These are phyloP conservation scores for Pestalotiopsis fici DNA, from an alignment of 2,329 filamentous ascomycete species.

Conservation along the genomic window DNA sequence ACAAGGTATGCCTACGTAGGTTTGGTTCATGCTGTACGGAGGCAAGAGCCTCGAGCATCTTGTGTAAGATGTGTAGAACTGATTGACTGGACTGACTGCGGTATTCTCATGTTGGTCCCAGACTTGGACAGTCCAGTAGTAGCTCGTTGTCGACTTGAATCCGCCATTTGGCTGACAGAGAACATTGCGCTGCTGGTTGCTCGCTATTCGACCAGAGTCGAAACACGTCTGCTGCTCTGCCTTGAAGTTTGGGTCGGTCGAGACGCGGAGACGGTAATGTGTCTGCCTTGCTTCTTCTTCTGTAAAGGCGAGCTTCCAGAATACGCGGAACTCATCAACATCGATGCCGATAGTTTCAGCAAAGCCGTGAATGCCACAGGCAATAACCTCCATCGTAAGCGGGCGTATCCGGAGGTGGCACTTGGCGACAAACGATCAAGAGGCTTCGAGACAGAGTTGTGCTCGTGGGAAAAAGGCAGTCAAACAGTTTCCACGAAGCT, in stretches of 20 bases:
- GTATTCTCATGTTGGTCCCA: constrained; percentile 33
- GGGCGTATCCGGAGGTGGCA: neutral
- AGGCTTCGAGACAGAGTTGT: neutral
- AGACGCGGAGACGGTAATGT: constrained; percentile 26
- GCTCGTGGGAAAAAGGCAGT: neutral
- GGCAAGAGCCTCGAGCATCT: constrained; percentile 32
- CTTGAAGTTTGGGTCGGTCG: neutral
- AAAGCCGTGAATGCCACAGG: constrained; percentile 39
- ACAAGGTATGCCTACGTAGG: constrained; percentile 25
- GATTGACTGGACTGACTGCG: constrained; percentile 26
- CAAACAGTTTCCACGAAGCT: neutral
- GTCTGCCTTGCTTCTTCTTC: constrained; percentile 29
- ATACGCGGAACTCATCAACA: constrained; percentile 35
- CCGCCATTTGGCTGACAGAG: constrained; percentile 20
- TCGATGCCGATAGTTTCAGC: constrained; percentile 39
- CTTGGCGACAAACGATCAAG: neutral
- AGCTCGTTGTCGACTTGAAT: constrained; percentile 34
- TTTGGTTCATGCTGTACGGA: constrained; percentile 42
- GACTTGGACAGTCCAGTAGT: constrained; percentile 36
- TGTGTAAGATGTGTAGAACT: constrained; percentile 40
- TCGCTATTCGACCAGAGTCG: neutral
- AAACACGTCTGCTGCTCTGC: neutral
- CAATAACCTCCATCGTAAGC: constrained; percentile 25
- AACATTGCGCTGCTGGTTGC: neutral
- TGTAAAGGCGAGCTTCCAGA: constrained; percentile 31